Conservation (phyloP, 352 stramenopile genomes). For the Aphanomyces stellatus region DNA sequence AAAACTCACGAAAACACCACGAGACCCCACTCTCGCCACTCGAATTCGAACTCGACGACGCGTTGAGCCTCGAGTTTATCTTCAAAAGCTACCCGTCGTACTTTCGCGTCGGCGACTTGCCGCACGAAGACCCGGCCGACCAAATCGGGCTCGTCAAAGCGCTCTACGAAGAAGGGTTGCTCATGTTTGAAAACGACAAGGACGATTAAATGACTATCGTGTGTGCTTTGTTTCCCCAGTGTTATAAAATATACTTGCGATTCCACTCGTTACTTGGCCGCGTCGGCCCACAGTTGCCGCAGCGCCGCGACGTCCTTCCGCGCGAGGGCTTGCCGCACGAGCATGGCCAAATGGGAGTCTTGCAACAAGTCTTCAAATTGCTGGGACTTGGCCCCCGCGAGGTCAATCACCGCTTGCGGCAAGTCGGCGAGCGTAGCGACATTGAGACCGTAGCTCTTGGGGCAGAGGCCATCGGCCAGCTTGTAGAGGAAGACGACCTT, state of each 20-base stretch:
- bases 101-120: slow-evolving; percentile 68
- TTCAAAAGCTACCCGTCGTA: slow-evolving; percentile 63
- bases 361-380: slow-evolving; percentile 84
- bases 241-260: no score
- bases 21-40: slow-evolving; percentile 57
- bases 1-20: slow-evolving; percentile 71
- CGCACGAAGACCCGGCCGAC: slow-evolving; percentile 60
- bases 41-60: slow-evolving; percentile 73
- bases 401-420: slow-evolving; percentile 90
- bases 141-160: slow-evolving; percentile 59
- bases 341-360: neutral
- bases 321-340: neutral
- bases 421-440: slow-evolving; percentile 97
- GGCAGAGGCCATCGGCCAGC: slow-evolving; percentile 91
- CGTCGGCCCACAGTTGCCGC: neutral
- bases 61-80: slow-evolving; percentile 72
- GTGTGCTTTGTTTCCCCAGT: no score
- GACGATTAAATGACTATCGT: neutral
- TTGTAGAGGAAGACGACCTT: slow-evolving; percentile 99
- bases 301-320: neutral
- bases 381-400: slow-evolving; percentile 83
- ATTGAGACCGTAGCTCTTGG: slow-evolving; percentile 99
- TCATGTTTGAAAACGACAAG: slow-evolving; percentile 55
- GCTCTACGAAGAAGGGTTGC: slow-evolving; percentile 66
- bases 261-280: neutral